Conservation (phyloP, 805 yeast genomes). For the Metschnikowia lachancei region DNA sequence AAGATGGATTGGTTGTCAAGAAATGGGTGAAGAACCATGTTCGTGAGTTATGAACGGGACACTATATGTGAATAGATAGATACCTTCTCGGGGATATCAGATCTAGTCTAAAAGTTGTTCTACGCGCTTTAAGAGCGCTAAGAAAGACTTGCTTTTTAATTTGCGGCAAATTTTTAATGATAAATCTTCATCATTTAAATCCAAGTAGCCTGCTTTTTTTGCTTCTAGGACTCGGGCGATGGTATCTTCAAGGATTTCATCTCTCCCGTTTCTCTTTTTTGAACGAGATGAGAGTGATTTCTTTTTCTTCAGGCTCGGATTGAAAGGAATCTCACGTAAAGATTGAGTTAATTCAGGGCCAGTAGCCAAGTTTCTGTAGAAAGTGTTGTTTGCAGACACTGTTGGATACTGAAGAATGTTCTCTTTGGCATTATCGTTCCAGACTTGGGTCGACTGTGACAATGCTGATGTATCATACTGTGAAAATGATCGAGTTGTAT, state of each 20-base stretch:
- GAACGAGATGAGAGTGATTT: slow-evolving; percentile 3
- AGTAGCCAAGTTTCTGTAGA: background rate
- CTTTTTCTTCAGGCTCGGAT: slow-evolving; percentile 2
- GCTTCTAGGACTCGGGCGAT: slow-evolving; percentile 8
- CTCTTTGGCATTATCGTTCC: slow-evolving; percentile 1
- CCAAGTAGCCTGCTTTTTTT: slow-evolving; percentile 4
- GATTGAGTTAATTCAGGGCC: slow-evolving; percentile 6
- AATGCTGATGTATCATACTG: slow-evolving; percentile 9
- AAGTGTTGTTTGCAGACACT: background rate
- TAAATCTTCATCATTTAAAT: slow-evolving; percentile 16
- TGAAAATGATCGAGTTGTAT: background rate
- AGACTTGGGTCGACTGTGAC: slow-evolving; percentile 14
- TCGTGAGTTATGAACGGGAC: background rate
- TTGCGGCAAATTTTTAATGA: slow-evolving; percentile 15
- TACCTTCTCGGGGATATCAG: background rate
- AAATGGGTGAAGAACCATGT: slow-evolving; percentile 47
- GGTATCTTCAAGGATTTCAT: slow-evolving; percentile 8
- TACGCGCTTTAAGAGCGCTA: slow-evolving; percentile 15
- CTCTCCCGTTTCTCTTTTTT: slow-evolving; percentile 2
- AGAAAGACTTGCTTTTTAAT: slow-evolving; percentile 14
- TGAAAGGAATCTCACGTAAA: slow-evolving; percentile 9
- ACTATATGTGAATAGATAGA: too few relatives aligned
- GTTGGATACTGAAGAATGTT: slow-evolving; percentile 2
- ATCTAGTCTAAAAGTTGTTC: slow-evolving; percentile 11
- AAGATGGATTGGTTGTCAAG: slow-evolving; percentile 59